Base-by-base conservation (phyloP, 1,284 basidiomycete species). In the Pulchroboletus neoregius region DNA sequence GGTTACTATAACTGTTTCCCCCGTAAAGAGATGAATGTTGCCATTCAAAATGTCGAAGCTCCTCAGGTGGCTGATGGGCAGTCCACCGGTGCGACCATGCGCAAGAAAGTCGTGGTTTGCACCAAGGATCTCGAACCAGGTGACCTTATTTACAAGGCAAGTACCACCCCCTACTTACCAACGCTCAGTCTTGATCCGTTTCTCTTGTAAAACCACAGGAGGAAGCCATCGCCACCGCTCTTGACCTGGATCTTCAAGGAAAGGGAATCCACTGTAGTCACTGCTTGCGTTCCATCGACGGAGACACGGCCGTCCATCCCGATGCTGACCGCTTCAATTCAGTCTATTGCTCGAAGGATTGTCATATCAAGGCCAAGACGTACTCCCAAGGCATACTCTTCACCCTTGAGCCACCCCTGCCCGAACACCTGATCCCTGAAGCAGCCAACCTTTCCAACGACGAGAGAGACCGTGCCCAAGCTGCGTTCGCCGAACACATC, bases 1-100 rank as follows among this genome's bases (percentile, higher is more conserved):
- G 87, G 82, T 50, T 91, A 90, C 62, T 88, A 83, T 60, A 69
- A 84, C 30, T 61, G 66, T 46, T 91, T 91, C 73, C 87, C 87
- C 20, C 78, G 79, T 27, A 80, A 80, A 62, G 71, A 69, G 32
- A 81, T 76, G 72, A 84, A 87, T 56, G 84, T 89, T 24, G 70
- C 74, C 20, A 69, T 87, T 26, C 71, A 79, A 51, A 65, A 71
- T 39, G 66, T 71, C 28, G 65, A 74, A 30, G 58, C 67, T 24
- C 60, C 65, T 18, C 65, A 64, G 23, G 67, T 61, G 37, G 18
- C 35, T 32, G 32, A 10, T 23, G 41, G 11, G 3, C 45, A 49
- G 12, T 38, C 55, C 10, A 65, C 65, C 24, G 66, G 68, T 15
- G 52, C 61, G 11, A 70, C 58, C 30, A 51, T 57, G 26, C 60